Evolutionary conservation across 2,329 filamentous ascomycete genomes (phyloP), one percentile per base, ranked within the genome.

Genomic region (Thielaviopsis punctulata): DNA sequence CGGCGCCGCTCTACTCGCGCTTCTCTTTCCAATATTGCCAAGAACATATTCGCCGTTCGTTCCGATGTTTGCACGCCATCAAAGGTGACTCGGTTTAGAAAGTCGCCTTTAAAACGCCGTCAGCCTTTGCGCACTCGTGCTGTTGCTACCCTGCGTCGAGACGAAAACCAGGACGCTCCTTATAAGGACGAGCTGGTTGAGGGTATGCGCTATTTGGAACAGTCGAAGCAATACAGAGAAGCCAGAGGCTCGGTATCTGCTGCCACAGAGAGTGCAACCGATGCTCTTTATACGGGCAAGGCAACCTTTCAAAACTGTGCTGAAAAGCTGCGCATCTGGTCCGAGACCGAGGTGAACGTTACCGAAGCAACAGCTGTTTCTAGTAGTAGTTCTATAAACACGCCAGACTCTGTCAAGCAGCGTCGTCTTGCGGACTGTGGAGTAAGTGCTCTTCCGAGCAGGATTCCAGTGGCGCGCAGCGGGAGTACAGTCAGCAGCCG

Each of bases 181-280:
- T 62, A 63, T 45, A 86, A 89, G 36, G 86, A 93, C 59, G 71
- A 75, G 23, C 79, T 84, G 51, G 82, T 86, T 0, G 86, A 95
- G 57, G 92, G 90, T 0, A 66, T 96, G 24, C 84, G 87, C 10
- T 87, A 84, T 60, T 68, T 96, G 30, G 72, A 95, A n/a, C 87
- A 92, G 73, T 90, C 87, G 1, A 85, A 92, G 58, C 88, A 95
- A 63, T 85, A 93, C 61, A 36, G n/a, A 36, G 13, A 2, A 36
- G 30, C 30, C 2, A 36, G 30, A 36, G 30, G 30, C 30, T n/a
- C 30, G 6, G 30, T 36, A n/a, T 36, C 7, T 36, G 12, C 30
- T 15, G 30, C n/a, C 4, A 36, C 30, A 4, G 30, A 15, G n/a
- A 36, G 9, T 15, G 10, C 30, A n/a, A n/a, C n/a, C 13, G 30